Evolutionary conservation across 225 moss, liverwort and hornwort species (phyloP), one percentile per base, ranked within the genome.

Genomic region (Pleurozium schreberi): DNA sequence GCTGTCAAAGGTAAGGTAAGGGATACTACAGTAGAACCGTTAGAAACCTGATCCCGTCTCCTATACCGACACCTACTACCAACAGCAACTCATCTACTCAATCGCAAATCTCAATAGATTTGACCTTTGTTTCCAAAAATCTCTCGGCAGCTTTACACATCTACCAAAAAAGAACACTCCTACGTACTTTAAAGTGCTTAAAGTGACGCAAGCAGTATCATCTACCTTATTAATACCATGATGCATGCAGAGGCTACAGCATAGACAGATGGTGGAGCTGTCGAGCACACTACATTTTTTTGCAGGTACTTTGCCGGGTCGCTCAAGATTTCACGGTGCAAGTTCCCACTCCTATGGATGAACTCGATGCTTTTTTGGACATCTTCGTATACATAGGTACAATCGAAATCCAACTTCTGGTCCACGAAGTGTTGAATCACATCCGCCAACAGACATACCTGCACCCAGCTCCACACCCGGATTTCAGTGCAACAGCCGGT

Each of bases 361-460:
- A 84, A 91, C 87, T 97, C 93, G 50, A 99, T 95, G 85, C 95
- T 94, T 34, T 95, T 96, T 75, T 96, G 96, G n/a, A 99, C 96
- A 91, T 97, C 98, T 82, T 99, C 98, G 76, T 97, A 97, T 7
- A 96, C 96, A 77, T 99, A 97, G 28, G 96, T 63, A 62, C 96
- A 96, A 85, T 99, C 98, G 88, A 99, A 99, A 85, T 95, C 96
- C 94, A 96, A 84, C 74, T 95, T 95, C 90, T 99, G 94, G 91
- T 99, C 96, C 84, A 99, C 95, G 43, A 97, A 97, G 86, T 96
- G 97, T 86, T 99, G 97, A 82, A 97, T 96, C 60, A 97, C 95
- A 92, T 99, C 97, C 81, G 95, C 96, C 85, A 99, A 95, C 31
- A 97, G 90, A 89, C 96, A 99, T 63, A 95, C 97, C 98, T 99